phyloP scores from a whole-genome alignment of 2,329 filamentous ascomycete species.

The Westerdykella ornata region DNA sequence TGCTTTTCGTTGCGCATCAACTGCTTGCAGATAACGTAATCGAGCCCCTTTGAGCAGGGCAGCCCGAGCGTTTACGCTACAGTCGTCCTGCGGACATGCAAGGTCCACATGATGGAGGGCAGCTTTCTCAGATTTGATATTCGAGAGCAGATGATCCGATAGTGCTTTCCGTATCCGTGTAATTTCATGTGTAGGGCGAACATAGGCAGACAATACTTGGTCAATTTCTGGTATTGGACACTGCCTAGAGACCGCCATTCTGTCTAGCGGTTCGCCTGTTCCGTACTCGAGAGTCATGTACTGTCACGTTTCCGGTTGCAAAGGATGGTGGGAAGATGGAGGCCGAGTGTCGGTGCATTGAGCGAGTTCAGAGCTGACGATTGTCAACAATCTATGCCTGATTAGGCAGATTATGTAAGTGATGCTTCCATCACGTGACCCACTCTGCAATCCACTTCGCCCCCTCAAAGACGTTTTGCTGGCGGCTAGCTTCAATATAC shows the following conservation, averaged over 20 bases:
- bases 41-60: constrained; percentile 40
- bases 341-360: no score
- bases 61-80: constrained; percentile 21
- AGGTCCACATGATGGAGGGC: constrained; percentile 28
- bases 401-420: no score
- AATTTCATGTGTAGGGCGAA: constrained; percentile 34
- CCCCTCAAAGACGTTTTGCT: no score
- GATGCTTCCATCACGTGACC: no score
- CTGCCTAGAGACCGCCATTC: constrained; percentile 19
- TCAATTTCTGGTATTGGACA: constrained; percentile 37
- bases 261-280: no score
- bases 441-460: no score
- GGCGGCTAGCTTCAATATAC: no score
- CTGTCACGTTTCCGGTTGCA: no score
- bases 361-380: no score
- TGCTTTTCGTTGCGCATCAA: constrained; percentile 36
- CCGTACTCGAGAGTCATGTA: no score
- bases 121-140: constrained; percentile 22
- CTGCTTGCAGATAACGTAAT: constrained; percentile 42
- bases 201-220: constrained; percentile 30
- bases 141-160: constrained; percentile 27
- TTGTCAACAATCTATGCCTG: no score
- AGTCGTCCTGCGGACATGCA: constrained; percentile 21
- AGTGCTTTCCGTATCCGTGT: constrained; percentile 31
- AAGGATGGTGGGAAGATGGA: no score